A percentile compares a stretch with the other conserved stretches of the same genome.
Evolutionary conservation across 495 filamentous ascomycete species (phyloP).

Genomic region (Xylaria bambusicola): DNA sequence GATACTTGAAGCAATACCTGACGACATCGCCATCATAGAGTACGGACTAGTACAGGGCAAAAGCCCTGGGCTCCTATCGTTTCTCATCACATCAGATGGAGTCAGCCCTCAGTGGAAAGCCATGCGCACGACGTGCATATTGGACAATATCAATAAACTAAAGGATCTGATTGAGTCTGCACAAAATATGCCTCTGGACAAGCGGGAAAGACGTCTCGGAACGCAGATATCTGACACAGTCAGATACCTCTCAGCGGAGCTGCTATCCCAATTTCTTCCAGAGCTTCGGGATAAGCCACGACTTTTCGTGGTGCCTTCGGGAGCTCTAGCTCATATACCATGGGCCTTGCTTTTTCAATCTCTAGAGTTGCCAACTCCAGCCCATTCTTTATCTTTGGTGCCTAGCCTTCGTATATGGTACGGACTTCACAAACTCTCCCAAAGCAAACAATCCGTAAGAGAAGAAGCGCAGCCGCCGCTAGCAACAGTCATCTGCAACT

Average conservation of each 20-base stretch:
- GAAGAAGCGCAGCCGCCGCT: neutral
- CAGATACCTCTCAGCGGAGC: neutral
- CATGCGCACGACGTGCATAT: neutral
- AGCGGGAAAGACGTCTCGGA: slow-evolving; percentile 3
- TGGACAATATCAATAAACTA: neutral
- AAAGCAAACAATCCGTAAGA: neutral
- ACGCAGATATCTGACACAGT: neutral
- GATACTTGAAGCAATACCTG: neutral
- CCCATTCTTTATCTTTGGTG: slow-evolving; percentile 10
- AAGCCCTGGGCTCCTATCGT: slow-evolving; percentile 6
- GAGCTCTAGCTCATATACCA: slow-evolving; percentile 11
- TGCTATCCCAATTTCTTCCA: neutral
- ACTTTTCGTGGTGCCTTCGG: slow-evolving; percentile 8
- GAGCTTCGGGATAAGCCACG: slow-evolving; percentile 7
- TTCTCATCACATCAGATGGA: slow-evolving; percentile 2
- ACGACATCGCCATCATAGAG: slow-evolving; percentile 6
- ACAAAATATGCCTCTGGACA: neutral
- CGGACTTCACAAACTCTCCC: slow-evolving; percentile 8
- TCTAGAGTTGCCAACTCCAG: neutral
- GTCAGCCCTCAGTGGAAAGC: slow-evolving; percentile 3
- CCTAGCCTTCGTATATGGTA: slow-evolving; percentile 20
- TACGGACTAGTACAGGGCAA: slow-evolving; percentile 3
- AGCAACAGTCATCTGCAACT: slow-evolving; percentile 13
- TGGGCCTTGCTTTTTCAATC: slow-evolving; percentile 16
- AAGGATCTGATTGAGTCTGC: slow-evolving; percentile 3